phyloP scores from a whole-genome alignment of 768 basidiomycete species.

The Paxillus involutus region DNA sequence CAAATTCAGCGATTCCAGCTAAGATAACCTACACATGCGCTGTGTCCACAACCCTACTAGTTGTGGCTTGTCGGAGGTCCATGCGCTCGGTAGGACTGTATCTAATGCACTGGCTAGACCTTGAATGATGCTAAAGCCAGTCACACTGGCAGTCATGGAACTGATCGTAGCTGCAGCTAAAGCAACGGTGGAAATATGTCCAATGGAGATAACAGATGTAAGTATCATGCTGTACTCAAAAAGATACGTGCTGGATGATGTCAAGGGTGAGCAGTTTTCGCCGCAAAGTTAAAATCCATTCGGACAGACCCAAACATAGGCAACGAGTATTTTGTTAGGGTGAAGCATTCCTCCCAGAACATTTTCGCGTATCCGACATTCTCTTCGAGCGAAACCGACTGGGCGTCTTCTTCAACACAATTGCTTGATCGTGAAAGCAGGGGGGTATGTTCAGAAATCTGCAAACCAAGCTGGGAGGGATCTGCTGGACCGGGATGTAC shows the following conservation, averaged over 20 bases:
- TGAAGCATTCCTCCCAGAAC: constrained; percentile 55
- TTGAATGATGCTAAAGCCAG: constrained; percentile 59
- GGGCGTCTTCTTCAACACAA: constrained; percentile 49
- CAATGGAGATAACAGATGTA: constrained; percentile 79
- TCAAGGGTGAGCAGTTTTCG: background rate
- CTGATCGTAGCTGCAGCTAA: constrained; percentile 77
- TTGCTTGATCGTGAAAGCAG: constrained; percentile 53
- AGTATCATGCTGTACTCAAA: constrained; percentile 84
- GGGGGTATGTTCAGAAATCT: constrained; percentile 48
- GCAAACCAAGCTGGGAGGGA: background rate
- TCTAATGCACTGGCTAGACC: constrained; percentile 83
- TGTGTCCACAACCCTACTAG: constrained; percentile 87
- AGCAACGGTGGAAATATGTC: constrained; percentile 83
- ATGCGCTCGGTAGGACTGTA: constrained; percentile 87
- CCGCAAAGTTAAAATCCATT: background rate
- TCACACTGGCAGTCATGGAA: constrained; percentile 64
- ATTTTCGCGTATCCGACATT: constrained; percentile 26
- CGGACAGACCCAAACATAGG: constrained; percentile 63
- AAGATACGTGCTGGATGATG: constrained; percentile 55
- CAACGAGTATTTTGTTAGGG: constrained; percentile 60
- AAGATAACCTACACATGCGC: constrained; percentile 67
- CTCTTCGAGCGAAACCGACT: constrained; percentile 29
- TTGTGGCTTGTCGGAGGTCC: constrained; percentile 81
- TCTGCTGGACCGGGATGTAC: background rate
- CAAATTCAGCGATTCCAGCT: background rate